Evolutionary conservation across 192 early-diverging fungal genomes (phyloP).

Genomic region (Coemansia sp.): DNA sequence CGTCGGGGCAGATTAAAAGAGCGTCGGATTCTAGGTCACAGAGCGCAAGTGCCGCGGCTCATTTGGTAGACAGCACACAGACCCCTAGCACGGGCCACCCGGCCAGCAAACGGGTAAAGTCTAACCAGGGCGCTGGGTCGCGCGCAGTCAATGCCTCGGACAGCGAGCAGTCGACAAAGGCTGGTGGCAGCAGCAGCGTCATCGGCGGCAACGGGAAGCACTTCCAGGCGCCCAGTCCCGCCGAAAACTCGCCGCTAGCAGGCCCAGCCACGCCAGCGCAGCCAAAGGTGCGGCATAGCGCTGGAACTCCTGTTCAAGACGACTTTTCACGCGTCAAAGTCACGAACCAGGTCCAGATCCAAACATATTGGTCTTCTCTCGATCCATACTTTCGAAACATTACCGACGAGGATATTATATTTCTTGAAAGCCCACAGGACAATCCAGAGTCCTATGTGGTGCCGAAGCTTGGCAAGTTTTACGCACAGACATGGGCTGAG

Average conservation of each 20-base stretch:
- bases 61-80: background rate
- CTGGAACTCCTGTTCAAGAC: slow-evolving; percentile 50
- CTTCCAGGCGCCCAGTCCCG: background rate
- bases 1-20: too few species aligned
- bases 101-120: slow-evolving; percentile 25
- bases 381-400: slow-evolving; percentile 84
- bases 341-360: slow-evolving; percentile 81
- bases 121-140: slow-evolving; percentile 5
- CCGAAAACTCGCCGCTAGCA: background rate
- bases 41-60: too few species aligned
- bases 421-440: slow-evolving; percentile 59
- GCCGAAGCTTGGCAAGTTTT: slow-evolving; percentile 78
- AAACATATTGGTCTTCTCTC: slow-evolving; percentile 72
- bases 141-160: slow-evolving; percentile 17
- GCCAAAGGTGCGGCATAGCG: slow-evolving; percentile 36
- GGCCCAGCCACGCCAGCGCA: slow-evolving; percentile 2
- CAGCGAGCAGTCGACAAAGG: slow-evolving; percentile 28
- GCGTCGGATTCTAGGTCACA: too few species aligned
- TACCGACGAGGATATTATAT: slow-evolving; percentile 72
- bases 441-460: slow-evolving; percentile 68
- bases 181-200: slow-evolving; percentile 6
- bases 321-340: slow-evolving; percentile 66
- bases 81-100: slow-evolving; percentile 8
- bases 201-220: slow-evolving; percentile 6
- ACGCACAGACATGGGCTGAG: slow-evolving; percentile 64